Percentiles rank a stretch among this genome's conserved stretches.
Conservation (phyloP, 139 green algal genomes). For the Tetraselmis chui region DNA sequence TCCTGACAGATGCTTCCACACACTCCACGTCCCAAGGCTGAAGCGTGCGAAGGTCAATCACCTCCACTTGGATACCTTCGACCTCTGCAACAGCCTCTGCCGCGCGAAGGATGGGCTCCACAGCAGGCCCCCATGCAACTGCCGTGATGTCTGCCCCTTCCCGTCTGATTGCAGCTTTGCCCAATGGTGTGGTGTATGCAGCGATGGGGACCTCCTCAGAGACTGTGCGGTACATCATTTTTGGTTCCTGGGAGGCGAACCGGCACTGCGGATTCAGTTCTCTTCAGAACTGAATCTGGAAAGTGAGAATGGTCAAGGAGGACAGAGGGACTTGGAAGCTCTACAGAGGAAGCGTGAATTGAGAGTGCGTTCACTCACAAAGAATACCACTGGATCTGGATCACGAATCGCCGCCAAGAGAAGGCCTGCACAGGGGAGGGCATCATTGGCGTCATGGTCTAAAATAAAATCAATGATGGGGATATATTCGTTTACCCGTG, state of each 20-base stretch:
- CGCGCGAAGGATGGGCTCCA: slow-evolving; percentile 32
- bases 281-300: no score
- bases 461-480: no score
- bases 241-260: no score
- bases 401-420: slow-evolving; percentile 72
- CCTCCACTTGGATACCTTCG: slow-evolving; percentile 62
- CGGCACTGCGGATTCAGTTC: no score
- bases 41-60: slow-evolving; percentile 85
- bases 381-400: slow-evolving; percentile 82
- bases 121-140: slow-evolving; percentile 77
- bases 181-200: slow-evolving; percentile 67
- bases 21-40: slow-evolving; percentile 63
- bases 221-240: slow-evolving; percentile 63
- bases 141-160: slow-evolving; percentile 78
- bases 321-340: no score
- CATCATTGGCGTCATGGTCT: no score
- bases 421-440: slow-evolving; percentile 48
- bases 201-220: slow-evolving; percentile 73
- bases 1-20: slow-evolving; percentile 46
- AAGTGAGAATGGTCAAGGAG: no score
- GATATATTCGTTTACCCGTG: no score
- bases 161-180: slow-evolving; percentile 45
- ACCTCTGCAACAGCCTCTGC: slow-evolving; percentile 24
- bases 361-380: no score
- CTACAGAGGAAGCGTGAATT: no score